Percentiles rank a stretch among this genome's conserved stretches.
These are phyloP conservation scores for Alternaria sp. DNA, from an alignment of 2,329 filamentous ascomycete species.

Conservation along the genomic window DNA sequence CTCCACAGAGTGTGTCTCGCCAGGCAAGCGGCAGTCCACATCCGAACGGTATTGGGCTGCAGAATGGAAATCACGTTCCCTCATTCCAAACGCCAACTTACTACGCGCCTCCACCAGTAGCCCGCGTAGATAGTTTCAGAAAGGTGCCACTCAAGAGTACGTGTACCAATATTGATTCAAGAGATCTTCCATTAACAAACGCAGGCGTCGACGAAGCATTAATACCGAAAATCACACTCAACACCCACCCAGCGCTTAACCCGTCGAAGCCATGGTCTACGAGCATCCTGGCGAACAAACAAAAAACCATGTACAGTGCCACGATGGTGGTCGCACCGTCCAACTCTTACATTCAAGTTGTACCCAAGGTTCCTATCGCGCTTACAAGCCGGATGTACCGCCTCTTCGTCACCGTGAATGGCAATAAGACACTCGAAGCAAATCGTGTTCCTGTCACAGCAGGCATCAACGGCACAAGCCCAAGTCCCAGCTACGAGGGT, in stretches of 20 bases:
- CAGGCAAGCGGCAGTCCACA: slow-evolving; percentile 52
- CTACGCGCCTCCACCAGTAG: slow-evolving; percentile 37
- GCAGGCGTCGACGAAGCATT: slow-evolving; percentile 63
- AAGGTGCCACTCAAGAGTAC: slow-evolving; percentile 56
- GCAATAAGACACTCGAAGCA: slow-evolving; percentile 65
- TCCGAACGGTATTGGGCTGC: slow-evolving; percentile 43
- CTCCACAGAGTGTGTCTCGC: slow-evolving; percentile 46
- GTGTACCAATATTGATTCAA: slow-evolving; percentile 11
- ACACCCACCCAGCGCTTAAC: slow-evolving; percentile 71
- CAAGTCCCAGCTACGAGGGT: slow-evolving; percentile 32
- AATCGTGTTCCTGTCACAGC: slow-evolving; percentile 59
- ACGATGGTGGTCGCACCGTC: slow-evolving; percentile 72
- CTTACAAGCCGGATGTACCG: slow-evolving; percentile 75
- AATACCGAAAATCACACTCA: slow-evolving; percentile 69
- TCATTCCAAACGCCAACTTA: slow-evolving; percentile 42
- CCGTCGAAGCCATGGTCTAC: slow-evolving; percentile 67
- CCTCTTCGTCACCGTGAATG: slow-evolving; percentile 76
- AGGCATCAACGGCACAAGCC: slow-evolving; percentile 39
- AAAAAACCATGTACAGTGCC: slow-evolving; percentile 72
- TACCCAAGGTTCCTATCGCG: slow-evolving; percentile 68
- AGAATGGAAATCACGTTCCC: slow-evolving; percentile 26
- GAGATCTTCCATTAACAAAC: slow-evolving; percentile 23
- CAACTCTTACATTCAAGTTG: slow-evolving; percentile 74
- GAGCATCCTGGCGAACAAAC: slow-evolving; percentile 69
- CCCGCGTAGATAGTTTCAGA: slow-evolving; percentile 41